Evolutionary conservation across 129 eudicot genomes (phyloP), one percentile per base, ranked within the genome.

Genomic region (Oenanthe sinensis): DNA sequence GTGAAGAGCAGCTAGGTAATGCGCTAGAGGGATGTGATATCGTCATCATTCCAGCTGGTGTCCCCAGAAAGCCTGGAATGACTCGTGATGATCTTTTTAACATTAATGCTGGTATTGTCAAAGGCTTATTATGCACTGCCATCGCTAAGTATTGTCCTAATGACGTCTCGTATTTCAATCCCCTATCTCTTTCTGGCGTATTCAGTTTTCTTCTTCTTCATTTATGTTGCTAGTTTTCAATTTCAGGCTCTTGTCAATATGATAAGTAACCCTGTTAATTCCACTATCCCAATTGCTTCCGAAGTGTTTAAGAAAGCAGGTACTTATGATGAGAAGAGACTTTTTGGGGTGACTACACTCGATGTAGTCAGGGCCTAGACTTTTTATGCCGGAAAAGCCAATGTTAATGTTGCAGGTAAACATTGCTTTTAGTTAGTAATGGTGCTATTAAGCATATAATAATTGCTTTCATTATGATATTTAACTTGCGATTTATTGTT

Each of bases 11-110:
- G 75, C 80, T 96, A 12, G 96, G 90, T 3, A 79, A 88, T 82
- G 99, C 97, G 48, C 85, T 95, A 33, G 92, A 91, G 79, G 99
- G 97, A 82, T 84, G 90, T 46, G 99, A 90, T 78, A 26, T 96
- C 58, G 95, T 96, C 78, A 87, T 96, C 40, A 92, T 96, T 78
- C 97, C 97, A 22, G 97, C 99, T 81, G 99, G 97, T 83, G 96
- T 96, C 68, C 99, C 96, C 15, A 86, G 99, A 78, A 95, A 95
- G 84, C 99, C 97, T 4, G 99, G 99, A 75, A 95, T 95, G 99
- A 92, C 97, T 16, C 93, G 99, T 80, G 99, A 95, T 84, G 99
- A 95, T 79, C 99, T 95, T 84, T 95, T 95, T 85, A 92, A 92
- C 86, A 92, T 96, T 74, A 92, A 92, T 86, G 99, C 99, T 71